phyloP scores from a whole-genome alignment of 352 stramenopile species.

The Phytophthora podocarpi region DNA sequence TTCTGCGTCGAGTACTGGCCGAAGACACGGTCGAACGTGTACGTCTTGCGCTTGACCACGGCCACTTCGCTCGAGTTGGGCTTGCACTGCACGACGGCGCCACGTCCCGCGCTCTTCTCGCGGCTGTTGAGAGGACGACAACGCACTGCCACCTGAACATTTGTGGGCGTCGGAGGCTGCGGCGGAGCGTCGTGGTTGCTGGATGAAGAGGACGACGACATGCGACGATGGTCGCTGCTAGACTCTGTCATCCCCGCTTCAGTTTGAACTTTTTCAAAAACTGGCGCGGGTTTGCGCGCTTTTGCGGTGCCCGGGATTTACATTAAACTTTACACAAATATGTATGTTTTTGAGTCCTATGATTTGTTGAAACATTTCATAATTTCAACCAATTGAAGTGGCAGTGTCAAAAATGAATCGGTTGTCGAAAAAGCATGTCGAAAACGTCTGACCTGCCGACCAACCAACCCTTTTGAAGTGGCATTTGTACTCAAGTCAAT shows the following conservation, averaged over 20 bases:
- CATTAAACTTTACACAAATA: too few species aligned
- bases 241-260: slow-evolving; percentile 22
- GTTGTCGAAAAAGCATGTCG: not conserved
- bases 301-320: too few species aligned
- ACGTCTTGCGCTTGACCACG: slow-evolving; percentile 90
- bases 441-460: slow-evolving; percentile 15
- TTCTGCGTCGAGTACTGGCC: slow-evolving; percentile 96
- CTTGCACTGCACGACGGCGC: slow-evolving; percentile 88
- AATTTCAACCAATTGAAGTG: too few species aligned
- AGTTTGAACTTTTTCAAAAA: too few species aligned
- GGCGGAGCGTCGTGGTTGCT: slow-evolving; percentile 10
- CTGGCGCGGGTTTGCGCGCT: too few species aligned
- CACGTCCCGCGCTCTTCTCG: slow-evolving; percentile 80
- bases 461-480: slow-evolving; percentile 27
- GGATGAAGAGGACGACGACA: slow-evolving; percentile 34
- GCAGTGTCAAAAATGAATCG: not conserved
- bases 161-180: slow-evolving; percentile 43
- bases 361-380: too few species aligned
- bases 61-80: slow-evolving; percentile 84
- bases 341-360: not conserved
- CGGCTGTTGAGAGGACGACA: slow-evolving; percentile 89
- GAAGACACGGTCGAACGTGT: slow-evolving; percentile 93
- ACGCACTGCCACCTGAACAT: slow-evolving; percentile 92
- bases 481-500: slow-evolving; percentile 12
- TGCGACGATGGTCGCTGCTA: slow-evolving; percentile 17